Conservation (phyloP, 768 basidiomycete species). For the Lactifluus pinguis region DNA sequence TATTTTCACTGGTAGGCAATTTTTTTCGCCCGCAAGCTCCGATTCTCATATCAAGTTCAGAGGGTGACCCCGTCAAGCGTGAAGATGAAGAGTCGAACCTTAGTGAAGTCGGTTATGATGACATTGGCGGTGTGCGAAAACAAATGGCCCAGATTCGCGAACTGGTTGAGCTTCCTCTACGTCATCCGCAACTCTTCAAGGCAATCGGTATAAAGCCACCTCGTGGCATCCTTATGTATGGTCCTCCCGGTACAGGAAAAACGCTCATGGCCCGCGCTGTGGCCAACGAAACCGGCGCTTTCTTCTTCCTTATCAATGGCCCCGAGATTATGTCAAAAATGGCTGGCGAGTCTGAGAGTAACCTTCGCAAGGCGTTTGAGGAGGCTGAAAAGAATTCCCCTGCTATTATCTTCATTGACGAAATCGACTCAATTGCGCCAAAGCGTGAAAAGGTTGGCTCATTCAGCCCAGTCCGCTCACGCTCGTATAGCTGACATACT, state of each 20-base stretch:
- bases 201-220: conserved; percentile 99
- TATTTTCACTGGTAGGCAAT: conserved; percentile 68
- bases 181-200: conserved; percentile 99
- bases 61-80: conserved; percentile 97
- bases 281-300: conserved; percentile 98
- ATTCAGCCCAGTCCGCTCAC: not conserved
- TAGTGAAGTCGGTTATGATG: conserved; percentile 96
- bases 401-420: conserved; percentile 99
- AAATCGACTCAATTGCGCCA: conserved; percentile 98
- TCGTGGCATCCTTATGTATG: conserved; percentile 96
- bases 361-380: conserved; percentile 96
- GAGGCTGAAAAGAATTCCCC: conserved; percentile 99
- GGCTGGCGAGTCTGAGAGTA: conserved; percentile 98
- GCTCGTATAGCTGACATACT: conserved; percentile 4
- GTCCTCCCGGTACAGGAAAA: conserved; percentile 98
- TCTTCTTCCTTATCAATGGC: conserved; percentile 99
- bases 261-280: conserved; percentile 99
- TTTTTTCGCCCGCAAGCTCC: not conserved
- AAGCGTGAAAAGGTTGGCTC: conserved; percentile 91
- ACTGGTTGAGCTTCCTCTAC: conserved; percentile 93
- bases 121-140: conserved; percentile 98
- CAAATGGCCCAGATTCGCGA: conserved; percentile 99
- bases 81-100: conserved; percentile 98
- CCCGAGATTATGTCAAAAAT: conserved; percentile 99
- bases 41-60: conserved; percentile 32